Conservation (phyloP, 768 basidiomycete genomes). For the Hebeloma cylindrosporum region DNA sequence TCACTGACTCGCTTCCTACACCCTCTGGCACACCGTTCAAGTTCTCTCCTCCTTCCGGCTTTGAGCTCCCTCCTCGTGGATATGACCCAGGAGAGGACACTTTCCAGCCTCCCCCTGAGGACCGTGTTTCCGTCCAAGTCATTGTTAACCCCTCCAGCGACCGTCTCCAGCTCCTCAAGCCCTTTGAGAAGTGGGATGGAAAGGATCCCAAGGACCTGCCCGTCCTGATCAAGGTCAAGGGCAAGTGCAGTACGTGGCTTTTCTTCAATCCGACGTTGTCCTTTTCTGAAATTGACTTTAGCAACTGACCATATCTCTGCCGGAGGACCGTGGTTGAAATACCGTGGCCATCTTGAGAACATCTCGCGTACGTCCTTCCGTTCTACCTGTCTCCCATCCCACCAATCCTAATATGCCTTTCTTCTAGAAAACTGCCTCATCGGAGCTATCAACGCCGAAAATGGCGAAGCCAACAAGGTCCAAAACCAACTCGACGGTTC, state of each 20-base stretch:
- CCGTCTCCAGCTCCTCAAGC: slow-evolving; percentile 86
- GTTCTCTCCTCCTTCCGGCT: slow-evolving; percentile 88
- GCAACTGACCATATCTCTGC: slow-evolving; percentile 95
- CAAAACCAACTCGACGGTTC: slow-evolving; percentile 89
- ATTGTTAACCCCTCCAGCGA: slow-evolving; percentile 83
- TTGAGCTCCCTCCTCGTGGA: slow-evolving; percentile 91
- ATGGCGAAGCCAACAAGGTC: slow-evolving; percentile 94
- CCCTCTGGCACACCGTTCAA: slow-evolving; percentile 96
- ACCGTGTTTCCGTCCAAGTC: slow-evolving; percentile 82
- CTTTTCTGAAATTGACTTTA: slow-evolving; percentile 20
- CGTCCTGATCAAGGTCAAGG: slow-evolving; percentile 95
- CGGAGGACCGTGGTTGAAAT: slow-evolving; percentile 99
- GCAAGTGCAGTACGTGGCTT: slow-evolving; percentile 89
- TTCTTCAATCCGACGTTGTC: background rate
- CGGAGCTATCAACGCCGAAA: slow-evolving; percentile 95
- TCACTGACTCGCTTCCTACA: slow-evolving; percentile 86
- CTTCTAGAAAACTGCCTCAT: slow-evolving; percentile 89
- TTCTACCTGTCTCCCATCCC: background rate
- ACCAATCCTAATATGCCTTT: slow-evolving; percentile 8
- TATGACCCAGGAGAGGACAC: slow-evolving; percentile 98
- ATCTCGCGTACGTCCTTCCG: slow-evolving; percentile 72
- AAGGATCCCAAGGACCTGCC: slow-evolving; percentile 89
- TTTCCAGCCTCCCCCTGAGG: slow-evolving; percentile 90
- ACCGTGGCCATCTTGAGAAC: slow-evolving; percentile 98
- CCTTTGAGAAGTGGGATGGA: slow-evolving; percentile 92